Percentiles rank a stretch among this genome's conserved stretches.
phyloP scores from a whole-genome alignment of 73 alveolate genomes.

The Paramecium primaurelia region DNA sequence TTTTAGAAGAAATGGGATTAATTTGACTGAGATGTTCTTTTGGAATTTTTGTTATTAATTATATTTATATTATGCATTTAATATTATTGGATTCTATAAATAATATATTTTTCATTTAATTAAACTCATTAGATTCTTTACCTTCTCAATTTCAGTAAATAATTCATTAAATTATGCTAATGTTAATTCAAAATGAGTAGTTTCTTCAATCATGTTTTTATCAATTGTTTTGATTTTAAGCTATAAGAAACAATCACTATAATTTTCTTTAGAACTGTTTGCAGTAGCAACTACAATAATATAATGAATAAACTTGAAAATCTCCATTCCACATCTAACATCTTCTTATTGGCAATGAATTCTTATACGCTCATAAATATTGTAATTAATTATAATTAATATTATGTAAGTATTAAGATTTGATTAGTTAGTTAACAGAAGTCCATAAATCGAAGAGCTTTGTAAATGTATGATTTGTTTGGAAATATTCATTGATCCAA shows the following conservation, averaged over 20 bases:
- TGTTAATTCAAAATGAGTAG: conserved; percentile 36
- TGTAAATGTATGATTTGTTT: conserved; percentile 40
- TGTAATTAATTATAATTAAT: background rate
- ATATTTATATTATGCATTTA: background rate
- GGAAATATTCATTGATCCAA: conserved; percentile 36
- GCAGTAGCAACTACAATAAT: conserved; percentile 16
- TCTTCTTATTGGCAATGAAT: conserved; percentile 40
- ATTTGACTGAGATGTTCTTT: background rate
- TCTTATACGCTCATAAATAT: conserved; percentile 37
- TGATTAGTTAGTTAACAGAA: background rate
- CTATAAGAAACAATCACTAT: conserved; percentile 29
- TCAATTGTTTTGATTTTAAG: conserved; percentile 24
- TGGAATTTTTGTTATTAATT: background rate
- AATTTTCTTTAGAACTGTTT: conserved; percentile 3
- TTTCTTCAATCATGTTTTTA: conserved; percentile 8
- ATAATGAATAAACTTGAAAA: background rate
- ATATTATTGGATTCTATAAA: background rate
- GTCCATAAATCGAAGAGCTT: background rate
- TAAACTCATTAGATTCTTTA: conserved; percentile 22
- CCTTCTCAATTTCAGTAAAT: conserved; percentile 37
- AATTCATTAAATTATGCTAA: conserved; percentile 35
- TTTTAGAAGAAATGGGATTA: background rate
- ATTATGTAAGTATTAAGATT: conserved; percentile 17
- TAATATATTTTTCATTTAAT: background rate
- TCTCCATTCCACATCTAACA: conserved; percentile 49